phyloP scores from a whole-genome alignment of 2,329 filamentous ascomycete species.

The Orbilia brochopaga region DNA sequence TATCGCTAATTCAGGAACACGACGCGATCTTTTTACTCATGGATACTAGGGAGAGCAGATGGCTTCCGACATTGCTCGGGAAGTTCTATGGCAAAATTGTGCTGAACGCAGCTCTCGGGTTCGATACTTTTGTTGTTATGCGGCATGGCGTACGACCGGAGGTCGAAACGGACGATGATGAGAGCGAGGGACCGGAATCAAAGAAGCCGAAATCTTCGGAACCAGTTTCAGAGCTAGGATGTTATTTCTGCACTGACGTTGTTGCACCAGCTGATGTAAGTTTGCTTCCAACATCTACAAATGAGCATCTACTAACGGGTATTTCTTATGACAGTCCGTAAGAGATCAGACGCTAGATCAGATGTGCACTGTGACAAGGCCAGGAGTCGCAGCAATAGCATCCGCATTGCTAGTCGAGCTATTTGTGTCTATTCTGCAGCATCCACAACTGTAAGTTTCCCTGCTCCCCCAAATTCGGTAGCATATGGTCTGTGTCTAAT shows the following conservation, averaged over 20 bases:
- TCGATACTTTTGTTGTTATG: conserved; percentile 98
- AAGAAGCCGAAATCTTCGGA: conserved; percentile 62
- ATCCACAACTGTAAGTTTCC: conserved; percentile 68
- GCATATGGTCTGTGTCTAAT: background rate
- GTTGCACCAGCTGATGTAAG: conserved; percentile 90
- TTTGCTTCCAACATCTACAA: conserved; percentile 54
- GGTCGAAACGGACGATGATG: conserved; percentile 59
- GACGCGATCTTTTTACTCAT: conserved; percentile 96
- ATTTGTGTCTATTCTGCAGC: conserved; percentile 84
- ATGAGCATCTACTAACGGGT: conserved; percentile 1
- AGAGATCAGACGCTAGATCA: conserved; percentile 96
- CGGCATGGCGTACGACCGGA: conserved; percentile 76
- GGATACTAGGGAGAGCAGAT: conserved; percentile 92
- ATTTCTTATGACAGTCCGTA: conserved; percentile 70
- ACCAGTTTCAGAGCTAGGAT: conserved; percentile 70
- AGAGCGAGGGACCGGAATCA: conserved; percentile 24
- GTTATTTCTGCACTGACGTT: conserved; percentile 98
- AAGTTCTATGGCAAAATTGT: conserved; percentile 93
- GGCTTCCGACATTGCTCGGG: conserved; percentile 94
- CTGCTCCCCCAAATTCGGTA: background rate
- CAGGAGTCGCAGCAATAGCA: conserved; percentile 88
- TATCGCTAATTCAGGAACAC: conserved; percentile 77
- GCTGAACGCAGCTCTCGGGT: conserved; percentile 93
- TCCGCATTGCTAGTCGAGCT: conserved; percentile 90
- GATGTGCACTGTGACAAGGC: conserved; percentile 95